Evolutionary conservation across 2,329 filamentous ascomycete species (phyloP).

Genomic region (Pseudogymnoascus sp.): DNA sequence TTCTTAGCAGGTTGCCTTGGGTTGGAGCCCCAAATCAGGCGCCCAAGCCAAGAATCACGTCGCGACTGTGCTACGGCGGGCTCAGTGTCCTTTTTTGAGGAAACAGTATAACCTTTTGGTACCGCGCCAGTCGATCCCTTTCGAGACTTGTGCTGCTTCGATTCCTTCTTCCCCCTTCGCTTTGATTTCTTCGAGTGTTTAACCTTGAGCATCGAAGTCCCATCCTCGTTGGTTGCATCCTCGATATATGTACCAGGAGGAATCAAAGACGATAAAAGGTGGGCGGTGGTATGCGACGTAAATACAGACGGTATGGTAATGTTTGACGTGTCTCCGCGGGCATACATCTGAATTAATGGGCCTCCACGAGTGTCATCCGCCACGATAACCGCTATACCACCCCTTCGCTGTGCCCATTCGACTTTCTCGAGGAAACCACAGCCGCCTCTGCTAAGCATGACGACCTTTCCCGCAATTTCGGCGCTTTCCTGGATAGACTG

Average conservation of each 20-base stretch:
- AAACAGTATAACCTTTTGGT: neutral
- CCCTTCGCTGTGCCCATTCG: conserved; percentile 90
- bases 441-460: conserved; percentile 82
- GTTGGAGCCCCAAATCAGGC: neutral
- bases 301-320: conserved; percentile 91
- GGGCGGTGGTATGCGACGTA: conserved; percentile 89
- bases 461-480: conserved; percentile 89
- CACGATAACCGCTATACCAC: conserved; percentile 83
- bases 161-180: conserved; percentile 23
- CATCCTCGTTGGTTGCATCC: conserved; percentile 53
- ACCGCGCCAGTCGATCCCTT: conserved; percentile 12
- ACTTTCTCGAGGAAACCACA: conserved; percentile 97
- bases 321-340: conserved; percentile 91
- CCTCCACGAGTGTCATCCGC: conserved; percentile 88
- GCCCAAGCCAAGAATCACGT: conserved; percentile 1
- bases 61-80: neutral
- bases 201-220: conserved; percentile 47
- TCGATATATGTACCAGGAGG: conserved; percentile 61
- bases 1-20: neutral
- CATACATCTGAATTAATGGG: conserved; percentile 93
- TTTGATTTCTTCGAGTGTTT: conserved; percentile 34
- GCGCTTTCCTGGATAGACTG: conserved; percentile 85
- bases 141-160: conserved; percentile 19
- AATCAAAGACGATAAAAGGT: conserved; percentile 81
- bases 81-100: neutral